Evolutionary conservation across 2,329 filamentous ascomycete species (phyloP).

Genomic region (Uncinocarpus reesii): DNA sequence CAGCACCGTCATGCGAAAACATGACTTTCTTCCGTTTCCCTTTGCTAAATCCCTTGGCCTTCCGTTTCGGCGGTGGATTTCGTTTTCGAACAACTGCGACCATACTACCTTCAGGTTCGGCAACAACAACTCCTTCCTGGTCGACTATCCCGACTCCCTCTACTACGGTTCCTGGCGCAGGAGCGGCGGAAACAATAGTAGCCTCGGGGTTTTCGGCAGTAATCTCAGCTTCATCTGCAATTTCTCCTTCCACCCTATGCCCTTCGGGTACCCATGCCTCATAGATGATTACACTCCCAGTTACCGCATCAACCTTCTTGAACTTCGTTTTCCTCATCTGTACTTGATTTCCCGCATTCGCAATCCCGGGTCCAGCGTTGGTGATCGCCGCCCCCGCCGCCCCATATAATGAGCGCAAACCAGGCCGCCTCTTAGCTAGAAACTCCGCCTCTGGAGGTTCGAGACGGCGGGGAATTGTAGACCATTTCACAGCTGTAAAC

Average conservation of each 20-base stretch:
- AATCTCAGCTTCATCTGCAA: constrained; percentile 49
- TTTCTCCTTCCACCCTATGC: constrained; percentile 69
- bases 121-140: constrained; percentile 50
- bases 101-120: constrained; percentile 37
- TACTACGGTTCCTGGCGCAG: constrained; percentile 49
- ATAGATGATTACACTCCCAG: constrained; percentile 71
- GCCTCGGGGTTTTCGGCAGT: constrained; percentile 34
- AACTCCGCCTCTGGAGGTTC: constrained; percentile 52
- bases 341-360: constrained; percentile 30
- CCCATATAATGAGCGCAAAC: constrained; percentile 45
- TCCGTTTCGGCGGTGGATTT: constrained; percentile 67
- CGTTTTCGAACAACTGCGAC: constrained; percentile 45
- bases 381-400: constrained; percentile 24
- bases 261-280: constrained; percentile 73
- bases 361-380: constrained; percentile 19
- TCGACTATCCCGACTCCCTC: constrained; percentile 52
- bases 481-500: constrained; percentile 50
- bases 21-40: constrained; percentile 65
- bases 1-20: constrained; percentile 40
- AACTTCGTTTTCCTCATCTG: constrained; percentile 72
- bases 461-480: constrained; percentile 45
- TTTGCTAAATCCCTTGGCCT: constrained; percentile 66
- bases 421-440: constrained; percentile 51
- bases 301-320: constrained; percentile 60
- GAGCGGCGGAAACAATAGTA: constrained; percentile 31